Evolutionary conservation across 129 eudicot species (phyloP), one percentile per base, ranked within the genome.

Genomic region (Flaveria robusta): DNA sequence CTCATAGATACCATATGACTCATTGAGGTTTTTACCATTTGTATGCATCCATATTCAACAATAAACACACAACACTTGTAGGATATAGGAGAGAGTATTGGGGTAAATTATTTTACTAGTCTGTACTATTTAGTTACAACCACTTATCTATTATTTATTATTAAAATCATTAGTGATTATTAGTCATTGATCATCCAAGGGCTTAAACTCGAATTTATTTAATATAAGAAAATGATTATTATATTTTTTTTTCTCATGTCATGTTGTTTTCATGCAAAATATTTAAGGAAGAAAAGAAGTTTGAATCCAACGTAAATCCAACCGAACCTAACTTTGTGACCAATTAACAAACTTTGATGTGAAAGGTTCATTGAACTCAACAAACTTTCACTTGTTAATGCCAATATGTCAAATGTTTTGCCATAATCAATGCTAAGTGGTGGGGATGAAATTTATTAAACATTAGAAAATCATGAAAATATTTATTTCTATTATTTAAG

Each of bases 361-460:
- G 46, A 34, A 71, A 71, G 66, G 29, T 55, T 56, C 68, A 73
- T 13, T 73, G 76, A 73, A 73, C 23, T 22, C 19, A 72, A n/a
- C 18, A 39, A 73, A 12, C 9, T 50, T 14, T 49, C 47, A 31
- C 60, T 18, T 54, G 12, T 54, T 7, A 2, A 19, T 19, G 60
- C 60, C 56, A 54, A 18, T 9, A 19, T 19, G 27, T 43, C 46
- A 19, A 11, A 18, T 41, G n/a, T 66, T 9, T 18, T 66, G 71
- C 18, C 71, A 41, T 54, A 67, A 67, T 41, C 10, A 67, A 43
- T 66, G 49, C 52, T 15, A 66, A 19, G 47, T 66, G 16, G 55
- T 68, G 56, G 58, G 12, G 14, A 68, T 22, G 55, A 9, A 23
- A 41, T 43, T 54, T 23, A 68, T 43, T 19, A 6, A 6, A 4